Percentiles rank a stretch among this genome's conserved stretches.
phyloP scores from a whole-genome alignment of 73 alveolate genomes.

The Breviolum minutum region DNA sequence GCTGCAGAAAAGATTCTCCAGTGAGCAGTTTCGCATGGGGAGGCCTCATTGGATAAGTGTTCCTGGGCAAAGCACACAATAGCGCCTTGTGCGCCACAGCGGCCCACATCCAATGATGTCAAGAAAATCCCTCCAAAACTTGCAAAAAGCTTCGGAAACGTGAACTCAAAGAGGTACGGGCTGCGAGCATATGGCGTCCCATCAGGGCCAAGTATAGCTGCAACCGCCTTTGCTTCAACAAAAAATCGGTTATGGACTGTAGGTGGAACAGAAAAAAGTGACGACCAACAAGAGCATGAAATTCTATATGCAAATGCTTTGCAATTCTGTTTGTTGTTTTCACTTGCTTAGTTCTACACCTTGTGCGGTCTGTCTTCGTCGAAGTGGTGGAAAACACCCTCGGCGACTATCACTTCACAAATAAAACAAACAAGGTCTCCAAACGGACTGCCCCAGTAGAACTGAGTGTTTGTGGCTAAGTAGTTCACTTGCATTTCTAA shows the following conservation, averaged over 20 bases:
- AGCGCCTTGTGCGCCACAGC: background rate
- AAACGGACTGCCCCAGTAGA: no score
- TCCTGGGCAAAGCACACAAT: conserved; percentile 5
- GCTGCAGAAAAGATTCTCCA: conserved; percentile 1
- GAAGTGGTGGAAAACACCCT: conserved; percentile 84
- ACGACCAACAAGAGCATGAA: background rate
- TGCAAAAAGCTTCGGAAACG: conserved; percentile 32
- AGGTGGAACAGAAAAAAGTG: background rate
- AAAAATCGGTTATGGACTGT: no score
- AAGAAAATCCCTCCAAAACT: background rate
- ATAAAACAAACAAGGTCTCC: no score
- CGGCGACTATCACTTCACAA: background rate
- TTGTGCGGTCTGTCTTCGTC: conserved; percentile 51
- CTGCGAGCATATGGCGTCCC: conserved; percentile 74
- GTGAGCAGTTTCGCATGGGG: conserved; percentile 57
- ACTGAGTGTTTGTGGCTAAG: no score
- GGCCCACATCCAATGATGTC: background rate
- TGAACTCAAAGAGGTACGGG: conserved; percentile 43
- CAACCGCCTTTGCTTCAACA: conserved; percentile 28
- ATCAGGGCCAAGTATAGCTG: conserved; percentile 62
- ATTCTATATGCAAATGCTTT: background rate
- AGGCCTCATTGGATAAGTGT: conserved; percentile 68
- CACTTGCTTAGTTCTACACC: background rate
- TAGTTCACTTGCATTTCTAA: conserved; percentile 49
- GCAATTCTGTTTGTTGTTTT: background rate